Evolutionary conservation across 2,329 filamentous ascomycete genomes (phyloP), one percentile per base, ranked within the genome.

Genomic region (Rosellinia necatrix): DNA sequence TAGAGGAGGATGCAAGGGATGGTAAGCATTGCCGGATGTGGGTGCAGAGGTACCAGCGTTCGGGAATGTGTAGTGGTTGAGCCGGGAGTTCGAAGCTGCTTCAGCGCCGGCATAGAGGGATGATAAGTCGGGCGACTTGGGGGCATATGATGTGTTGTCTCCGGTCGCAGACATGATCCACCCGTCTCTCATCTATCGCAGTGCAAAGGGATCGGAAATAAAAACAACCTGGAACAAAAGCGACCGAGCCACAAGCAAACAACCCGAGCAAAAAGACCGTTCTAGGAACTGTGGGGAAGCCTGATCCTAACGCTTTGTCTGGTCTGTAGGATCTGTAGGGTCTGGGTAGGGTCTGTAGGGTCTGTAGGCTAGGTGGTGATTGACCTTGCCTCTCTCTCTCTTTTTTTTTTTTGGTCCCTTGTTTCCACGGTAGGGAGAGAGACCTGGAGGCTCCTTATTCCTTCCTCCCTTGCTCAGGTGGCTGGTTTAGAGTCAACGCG

Each of bases 91-190:
- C 57, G 69, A 63, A 60, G 64, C 66, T 34, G 63, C 60, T 47
- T 64, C 66, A 49, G 65, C 58, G 41, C 72, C 68, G 58, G 78
- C 73, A 65, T 77, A 81, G 70, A 84, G 78, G 56, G 78, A 82
- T 57, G 81, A 83, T 63, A 84, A 77, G 74, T 84, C 81, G 68
- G 82, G 82, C 65, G 81, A 84, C 70, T 78, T 81, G 63, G 82
- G 82, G 63, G 78, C 81, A 73, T 84, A 84, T 17, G 57, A 49
- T 38, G 58, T 72, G 62, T 73, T 74, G 66, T 80, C 78, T 68
- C 76, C 75, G 64, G 75, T 64, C 44, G 53, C 53, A 50, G 70
- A 76, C 75, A 82, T 82, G 74, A 74, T 76, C 69, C 58, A 53
- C 59, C 22, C 12, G 38, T 56, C 49, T 52, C 56, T 61, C 60